phyloP scores from a whole-genome alignment of 306 rosid species.

The Pyrus betulifolia region DNA sequence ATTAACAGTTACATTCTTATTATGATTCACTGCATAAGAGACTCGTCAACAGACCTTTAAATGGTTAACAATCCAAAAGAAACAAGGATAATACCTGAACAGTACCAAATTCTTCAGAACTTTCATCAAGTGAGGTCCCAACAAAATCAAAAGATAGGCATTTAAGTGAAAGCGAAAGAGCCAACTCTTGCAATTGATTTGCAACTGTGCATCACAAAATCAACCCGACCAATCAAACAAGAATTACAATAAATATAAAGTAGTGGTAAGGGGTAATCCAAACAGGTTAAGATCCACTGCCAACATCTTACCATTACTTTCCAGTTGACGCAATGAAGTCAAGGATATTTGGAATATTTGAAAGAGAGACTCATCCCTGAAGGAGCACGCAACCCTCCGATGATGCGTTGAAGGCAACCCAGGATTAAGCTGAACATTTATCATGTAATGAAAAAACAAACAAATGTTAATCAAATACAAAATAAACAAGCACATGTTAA shows the following conservation, averaged over 20 bases:
- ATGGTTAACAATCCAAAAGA: background rate
- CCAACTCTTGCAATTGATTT: conserved; percentile 88
- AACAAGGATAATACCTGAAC: conserved; percentile 63
- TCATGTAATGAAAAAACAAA: conserved; percentile 21
- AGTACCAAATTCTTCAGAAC: conserved; percentile 98
- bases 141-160: conserved; percentile 97
- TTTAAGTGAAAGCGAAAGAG: conserved; percentile 88
- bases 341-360: conserved; percentile 92
- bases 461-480: conserved; percentile 1
- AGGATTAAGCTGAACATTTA: conserved; percentile 65
- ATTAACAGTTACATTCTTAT: conserved; percentile 20
- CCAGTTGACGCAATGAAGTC: conserved; percentile 80
- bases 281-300: background rate
- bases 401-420: conserved; percentile 91
- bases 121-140: conserved; percentile 96
- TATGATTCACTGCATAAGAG: conserved; percentile 8
- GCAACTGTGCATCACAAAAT: conserved; percentile 47
- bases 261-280: background rate
- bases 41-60: conserved; percentile 17
- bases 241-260: background rate
- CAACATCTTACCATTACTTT: conserved; percentile 68
- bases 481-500: background rate
- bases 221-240: background rate
- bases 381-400: conserved; percentile 95
- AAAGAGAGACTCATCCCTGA: conserved; percentile 87